Evolutionary conservation across 192 early-diverging fungal genomes (phyloP).

Genomic region (Linnemannia schmuckeri): DNA sequence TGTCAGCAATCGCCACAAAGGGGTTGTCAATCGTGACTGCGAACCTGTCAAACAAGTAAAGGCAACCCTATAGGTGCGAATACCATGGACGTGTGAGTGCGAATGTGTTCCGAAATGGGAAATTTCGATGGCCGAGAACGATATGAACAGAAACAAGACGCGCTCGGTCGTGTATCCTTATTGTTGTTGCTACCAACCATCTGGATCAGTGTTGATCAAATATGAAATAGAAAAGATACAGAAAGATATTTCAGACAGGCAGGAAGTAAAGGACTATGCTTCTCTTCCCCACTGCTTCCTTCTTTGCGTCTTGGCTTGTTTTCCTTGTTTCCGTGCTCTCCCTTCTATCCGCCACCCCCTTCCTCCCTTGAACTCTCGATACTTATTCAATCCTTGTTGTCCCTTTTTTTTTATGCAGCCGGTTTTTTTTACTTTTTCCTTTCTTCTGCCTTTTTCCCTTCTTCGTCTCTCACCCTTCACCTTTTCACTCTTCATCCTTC

Average conservation of each 20-base stretch:
- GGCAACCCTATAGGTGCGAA: too few species aligned
- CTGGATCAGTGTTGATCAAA: too few species aligned
- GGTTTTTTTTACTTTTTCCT: background rate
- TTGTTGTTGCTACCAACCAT: too few species aligned
- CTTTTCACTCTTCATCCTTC: background rate
- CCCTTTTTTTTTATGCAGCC: background rate
- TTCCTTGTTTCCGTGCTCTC: background rate
- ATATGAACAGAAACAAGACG: too few species aligned
- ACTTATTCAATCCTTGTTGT: background rate
- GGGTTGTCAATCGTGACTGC: background rate
- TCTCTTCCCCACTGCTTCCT: background rate
- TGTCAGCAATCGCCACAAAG: background rate
- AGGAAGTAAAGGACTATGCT: background rate
- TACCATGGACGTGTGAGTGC: background rate
- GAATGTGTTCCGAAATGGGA: too few species aligned
- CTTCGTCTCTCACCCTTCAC: background rate
- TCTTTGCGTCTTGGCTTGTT: background rate
- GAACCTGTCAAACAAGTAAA: background rate
- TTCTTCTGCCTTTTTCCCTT: background rate
- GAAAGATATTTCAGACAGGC: too few species aligned
- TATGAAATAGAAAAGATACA: too few species aligned
- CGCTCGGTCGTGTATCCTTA: too few species aligned
- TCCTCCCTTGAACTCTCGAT: background rate
- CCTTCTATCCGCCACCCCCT: background rate
- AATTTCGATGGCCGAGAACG: too few species aligned